Evolutionary conservation across 768 basidiomycete species (phyloP).

Genomic region (Heimioporus sp.): DNA sequence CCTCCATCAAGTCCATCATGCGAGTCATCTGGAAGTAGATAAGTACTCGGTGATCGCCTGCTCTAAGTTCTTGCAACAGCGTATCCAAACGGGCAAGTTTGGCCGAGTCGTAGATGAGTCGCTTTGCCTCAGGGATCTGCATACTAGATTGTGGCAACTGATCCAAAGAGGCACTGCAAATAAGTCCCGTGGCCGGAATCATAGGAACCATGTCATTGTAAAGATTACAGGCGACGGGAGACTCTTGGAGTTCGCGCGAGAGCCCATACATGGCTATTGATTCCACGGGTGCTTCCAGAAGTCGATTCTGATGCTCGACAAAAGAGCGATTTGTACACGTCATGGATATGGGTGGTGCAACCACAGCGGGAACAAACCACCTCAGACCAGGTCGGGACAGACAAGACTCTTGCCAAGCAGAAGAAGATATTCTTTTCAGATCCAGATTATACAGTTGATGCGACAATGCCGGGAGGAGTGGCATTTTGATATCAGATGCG

Average conservation of each 20-base stretch:
- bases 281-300: conserved; percentile 70
- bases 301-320: conserved; percentile 60
- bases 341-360: conserved; percentile 80
- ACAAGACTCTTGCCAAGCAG: conserved; percentile 72
- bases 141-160: conserved; percentile 82
- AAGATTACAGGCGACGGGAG: conserved; percentile 43
- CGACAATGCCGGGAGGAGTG: conserved; percentile 21
- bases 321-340: conserved; percentile 77
- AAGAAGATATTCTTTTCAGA: conserved; percentile 58
- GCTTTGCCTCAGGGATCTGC: conserved; percentile 92
- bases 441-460: conserved; percentile 41
- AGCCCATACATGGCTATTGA: conserved; percentile 80
- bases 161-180: conserved; percentile 60
- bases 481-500: conserved; percentile 15
- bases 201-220: conserved; percentile 56
- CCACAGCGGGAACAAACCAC: conserved; percentile 83
- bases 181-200: conserved; percentile 63
- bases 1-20: conserved; percentile 99
- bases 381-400: conserved; percentile 76
- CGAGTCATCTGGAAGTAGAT: conserved; percentile 99
- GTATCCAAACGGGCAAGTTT: conserved; percentile 90
- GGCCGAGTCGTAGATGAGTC: conserved; percentile 93
- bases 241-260: conserved; percentile 64
- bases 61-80: conserved; percentile 89
- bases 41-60: conserved; percentile 88